A percentile compares a stretch with the other conserved stretches of the same genome.
Conservation (phyloP, 78 protist species). For the Speleostelium caveatum region DNA sequence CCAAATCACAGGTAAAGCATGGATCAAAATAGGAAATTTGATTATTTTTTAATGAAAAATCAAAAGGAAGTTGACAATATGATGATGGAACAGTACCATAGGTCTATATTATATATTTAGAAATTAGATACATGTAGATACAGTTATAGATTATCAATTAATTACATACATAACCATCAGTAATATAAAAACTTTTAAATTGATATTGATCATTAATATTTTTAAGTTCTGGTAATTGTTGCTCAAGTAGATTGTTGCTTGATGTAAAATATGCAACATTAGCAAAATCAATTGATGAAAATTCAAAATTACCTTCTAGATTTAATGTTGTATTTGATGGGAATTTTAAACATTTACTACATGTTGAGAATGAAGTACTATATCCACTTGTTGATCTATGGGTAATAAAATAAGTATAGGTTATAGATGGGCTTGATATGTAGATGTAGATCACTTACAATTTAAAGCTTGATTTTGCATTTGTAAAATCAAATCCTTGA, state of each 20-base stretch:
- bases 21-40: neutral
- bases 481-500: no score
- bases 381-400: slow-evolving; percentile 7
- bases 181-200: neutral
- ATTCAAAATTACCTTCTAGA: neutral
- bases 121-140: no score
- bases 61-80: slow-evolving; percentile 9
- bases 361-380: neutral
- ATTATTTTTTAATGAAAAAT: slow-evolving; percentile 10
- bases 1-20: neutral
- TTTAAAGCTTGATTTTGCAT: no score
- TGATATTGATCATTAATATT: neutral
- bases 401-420: no score
- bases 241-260: neutral
- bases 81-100: slow-evolving; percentile 1
- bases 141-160: no score
- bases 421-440: no score
- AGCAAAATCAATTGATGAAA: neutral
- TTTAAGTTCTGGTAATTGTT: neutral
- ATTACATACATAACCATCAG: neutral
- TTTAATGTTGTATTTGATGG: neutral
- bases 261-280: neutral
- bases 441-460: no score
- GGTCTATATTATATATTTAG: no score
- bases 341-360: neutral